Evolutionary conservation across 192 early-diverging fungal species (phyloP).

Genomic region (Backusella parvicylindrica): DNA sequence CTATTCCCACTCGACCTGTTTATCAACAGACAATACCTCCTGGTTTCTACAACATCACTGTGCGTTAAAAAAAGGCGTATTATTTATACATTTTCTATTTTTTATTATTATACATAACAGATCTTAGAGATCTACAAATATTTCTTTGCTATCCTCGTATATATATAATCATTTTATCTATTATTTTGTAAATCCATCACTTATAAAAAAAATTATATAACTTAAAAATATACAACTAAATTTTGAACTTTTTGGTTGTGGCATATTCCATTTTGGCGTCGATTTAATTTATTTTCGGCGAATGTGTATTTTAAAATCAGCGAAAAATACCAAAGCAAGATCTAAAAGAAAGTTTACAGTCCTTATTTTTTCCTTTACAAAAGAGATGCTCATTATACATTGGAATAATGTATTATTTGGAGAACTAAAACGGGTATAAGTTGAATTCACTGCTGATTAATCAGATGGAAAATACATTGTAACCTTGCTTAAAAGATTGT

Average conservation of each 20-base stretch:
- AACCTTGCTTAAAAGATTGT: not conserved
- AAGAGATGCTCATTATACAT: not conserved
- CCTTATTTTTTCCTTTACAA: not conserved
- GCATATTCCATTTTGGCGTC: not conserved
- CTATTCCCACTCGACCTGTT: not conserved
- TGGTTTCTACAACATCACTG: slow-evolving; percentile 2
- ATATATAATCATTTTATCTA: not conserved
- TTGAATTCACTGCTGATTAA: not conserved
- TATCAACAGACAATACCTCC: slow-evolving; percentile 13
- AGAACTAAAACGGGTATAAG: not conserved
- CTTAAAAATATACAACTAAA: not conserved
- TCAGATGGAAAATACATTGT: not conserved
- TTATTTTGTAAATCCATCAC: not conserved
- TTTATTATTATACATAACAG: not conserved
- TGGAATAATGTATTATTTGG: not conserved
- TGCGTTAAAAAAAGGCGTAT: not conserved
- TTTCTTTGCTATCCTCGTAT: not conserved
- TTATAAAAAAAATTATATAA: not conserved
- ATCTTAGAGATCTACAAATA: slow-evolving; percentile 6
- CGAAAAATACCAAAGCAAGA: not conserved
- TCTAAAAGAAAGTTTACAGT: no score
- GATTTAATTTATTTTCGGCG: slow-evolving; percentile 1
- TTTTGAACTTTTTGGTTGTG: not conserved
- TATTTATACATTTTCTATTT: not conserved
- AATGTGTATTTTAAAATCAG: slow-evolving; percentile 1